Base-by-base conservation (phyloP, 805 yeast genomes). In the Barnettozyma populi region DNA sequence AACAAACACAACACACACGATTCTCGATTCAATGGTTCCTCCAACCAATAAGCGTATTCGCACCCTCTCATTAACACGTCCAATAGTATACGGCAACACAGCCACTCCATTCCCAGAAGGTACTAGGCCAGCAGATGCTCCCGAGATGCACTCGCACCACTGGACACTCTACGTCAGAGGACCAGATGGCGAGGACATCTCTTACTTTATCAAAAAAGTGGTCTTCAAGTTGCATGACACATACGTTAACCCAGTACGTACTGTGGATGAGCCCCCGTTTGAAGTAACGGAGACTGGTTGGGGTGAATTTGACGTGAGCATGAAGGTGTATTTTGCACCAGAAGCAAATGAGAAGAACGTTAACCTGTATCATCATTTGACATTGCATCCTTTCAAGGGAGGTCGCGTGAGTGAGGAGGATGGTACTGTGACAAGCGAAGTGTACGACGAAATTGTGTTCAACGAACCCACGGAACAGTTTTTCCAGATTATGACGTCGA, bases 251-350 rank as follows among this genome's bases (percentile, higher is more conserved):
- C 79, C 97, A 2, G 80, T 89, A n/a, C 72, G 99, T 47, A 76
- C 94, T 1, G 74, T 92, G 14, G 98, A 94, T 52, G 63, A 72
- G 27, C 97, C 98, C 2, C 99, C 99, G 0, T 94, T 85, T 59
- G 95, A 90, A 64, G 89, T 94, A 25, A 86, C 96, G 2, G 99
- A 94, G 61, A 87, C 98, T 0, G 99, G 99, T 0, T 94, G 99
- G 99, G 99, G 99, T 55, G 99, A 94, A 65, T 94, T 94, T 66
- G 99, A 94, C 61, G 85, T 94, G 52, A 79, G 86, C 34, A 82
- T 94, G 47, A 87, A 90, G 62, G 79, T 94, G 16, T 90, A 83
- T 64, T 94, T 94, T 65, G 83, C 82, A 35, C 76, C 83, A n/a
- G 95, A 87, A 27, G 84, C 95, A 14, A 84, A 82, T 56, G 99